Percentiles rank a stretch among this genome's conserved stretches.
phyloP scores from a whole-genome alignment of 495 filamentous ascomycete species.

The Choiromyces venosus region DNA sequence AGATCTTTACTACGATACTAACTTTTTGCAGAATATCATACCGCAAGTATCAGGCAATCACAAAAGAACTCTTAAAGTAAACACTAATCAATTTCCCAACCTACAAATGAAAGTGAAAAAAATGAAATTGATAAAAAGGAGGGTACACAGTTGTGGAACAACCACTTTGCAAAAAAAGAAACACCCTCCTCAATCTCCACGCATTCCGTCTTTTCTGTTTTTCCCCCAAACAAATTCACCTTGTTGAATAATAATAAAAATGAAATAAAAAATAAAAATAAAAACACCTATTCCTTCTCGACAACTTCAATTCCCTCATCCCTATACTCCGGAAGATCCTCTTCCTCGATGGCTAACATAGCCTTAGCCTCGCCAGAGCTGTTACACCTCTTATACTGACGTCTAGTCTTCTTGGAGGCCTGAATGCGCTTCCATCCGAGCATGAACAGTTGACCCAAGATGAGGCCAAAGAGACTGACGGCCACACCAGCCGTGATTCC shows the following conservation, averaged over 20 bases:
- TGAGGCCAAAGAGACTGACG: conserved; percentile 17
- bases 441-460: conserved; percentile 18
- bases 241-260: background rate
- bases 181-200: background rate
- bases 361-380: conserved; percentile 17
- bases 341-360: conserved; percentile 18
- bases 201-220: background rate
- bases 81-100: background rate
- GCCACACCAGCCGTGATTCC: conserved; percentile 24
- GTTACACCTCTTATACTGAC: background rate
- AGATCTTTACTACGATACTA: background rate
- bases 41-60: no score
- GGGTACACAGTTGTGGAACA: background rate
- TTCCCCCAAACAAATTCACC: background rate
- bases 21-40: no score
- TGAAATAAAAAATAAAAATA: background rate
- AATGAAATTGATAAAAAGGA: background rate
- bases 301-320: conserved; percentile 18
- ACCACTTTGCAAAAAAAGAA: background rate
- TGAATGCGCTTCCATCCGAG: conserved; percentile 10
- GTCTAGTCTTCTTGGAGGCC: background rate
- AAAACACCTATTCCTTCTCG: conserved; percentile 26
- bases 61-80: background rate
- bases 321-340: conserved; percentile 21
- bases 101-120: background rate